Base-by-base conservation (phyloP, 139 green algal species). In the Chlamydomonas sp. region DNA sequence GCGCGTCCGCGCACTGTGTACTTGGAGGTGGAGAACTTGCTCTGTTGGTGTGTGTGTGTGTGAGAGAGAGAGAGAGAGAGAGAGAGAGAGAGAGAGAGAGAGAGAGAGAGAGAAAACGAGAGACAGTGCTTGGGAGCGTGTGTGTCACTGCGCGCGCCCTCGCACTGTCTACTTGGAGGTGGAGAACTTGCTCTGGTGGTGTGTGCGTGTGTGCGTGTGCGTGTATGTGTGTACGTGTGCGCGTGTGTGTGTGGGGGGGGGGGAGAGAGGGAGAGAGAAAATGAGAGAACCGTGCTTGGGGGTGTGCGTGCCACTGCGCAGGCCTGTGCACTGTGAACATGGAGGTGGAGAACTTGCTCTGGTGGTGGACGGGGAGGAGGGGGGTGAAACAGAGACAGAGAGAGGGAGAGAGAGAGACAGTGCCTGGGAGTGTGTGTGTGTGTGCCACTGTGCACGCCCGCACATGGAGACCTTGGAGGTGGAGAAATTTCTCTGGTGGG, bases 21-120 rank as follows among this genome's bases (percentile, higher is more conserved):
- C 70, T 89, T 90, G 31, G 86, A 63, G 1, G 90, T 58, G 70
- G 94, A 92, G 84, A 80, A 88, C 60, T 89, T 90, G 68, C 72
- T 76, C 57, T 66, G 57, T 36, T 5, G 30, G 5, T 39, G 58
- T 48, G 31, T 34, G 22, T 65, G n/a, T 65, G 24, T 33, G 57
- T 65, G 13, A 65, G 24, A 20, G n/a, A 20, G 26, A 34, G 26
- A 34, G 26, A 57, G 47, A 57, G 22, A 22, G 47, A 57, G 47
- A 57, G n/a, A n/a, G n/a, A n/a, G n/a, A n/a, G n/a, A n/a, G n/a
- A n/a, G n/a, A n/a, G n/a, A n/a, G n/a, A n/a, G n/a, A n/a, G n/a
- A n/a, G n/a, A n/a, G n/a, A n/a, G n/a, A n/a, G n/a, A n/a, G n/a
- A n/a, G n/a, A n/a, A n/a, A n/a, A n/a, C n/a, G n/a, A n/a, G n/a